Percentiles rank a stretch among this genome's conserved stretches.
Evolutionary conservation across 495 filamentous ascomycete genomes (phyloP).

Genomic region (Xylona heveae): DNA sequence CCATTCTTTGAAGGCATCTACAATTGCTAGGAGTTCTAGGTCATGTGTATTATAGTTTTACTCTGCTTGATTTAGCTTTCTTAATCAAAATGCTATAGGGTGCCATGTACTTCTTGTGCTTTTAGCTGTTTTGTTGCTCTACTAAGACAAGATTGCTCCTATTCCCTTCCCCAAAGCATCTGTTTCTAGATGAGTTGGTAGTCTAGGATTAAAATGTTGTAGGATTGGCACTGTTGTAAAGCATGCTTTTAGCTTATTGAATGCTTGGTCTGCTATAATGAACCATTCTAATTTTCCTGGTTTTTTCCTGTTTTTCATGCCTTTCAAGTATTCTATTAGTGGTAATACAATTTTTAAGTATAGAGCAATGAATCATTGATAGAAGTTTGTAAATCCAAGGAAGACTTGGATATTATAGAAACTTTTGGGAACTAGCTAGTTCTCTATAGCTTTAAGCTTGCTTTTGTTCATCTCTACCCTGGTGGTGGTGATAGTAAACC

Average conservation of each 20-base stretch:
- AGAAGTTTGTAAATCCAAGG: too few relatives aligned
- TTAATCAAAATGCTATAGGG: slow-evolving; percentile 5
- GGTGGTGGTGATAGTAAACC: slow-evolving; percentile 6
- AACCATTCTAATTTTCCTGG: slow-evolving; percentile 1
- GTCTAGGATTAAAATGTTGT: slow-evolving; percentile 6
- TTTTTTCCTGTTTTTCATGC: slow-evolving; percentile 3
- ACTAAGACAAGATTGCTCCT: slow-evolving; percentile 5
- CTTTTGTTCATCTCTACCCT: slow-evolving; percentile 6
- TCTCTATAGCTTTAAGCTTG: slow-evolving; percentile 6
- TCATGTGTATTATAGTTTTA: slow-evolving; percentile 13
- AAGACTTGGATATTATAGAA: slow-evolving; percentile 8
- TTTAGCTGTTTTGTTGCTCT: slow-evolving; percentile 2
- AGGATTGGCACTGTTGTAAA: slow-evolving; percentile 4
- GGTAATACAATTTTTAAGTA: slow-evolving; percentile 7
- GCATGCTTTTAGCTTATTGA: slow-evolving; percentile 2
- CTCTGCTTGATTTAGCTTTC: slow-evolving; percentile 5
- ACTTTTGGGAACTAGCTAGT: slow-evolving; percentile 6
- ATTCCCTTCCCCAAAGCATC: slow-evolving; percentile 6
- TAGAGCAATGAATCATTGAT: slow-evolving; percentile 8
- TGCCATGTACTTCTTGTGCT: slow-evolving; percentile 2
- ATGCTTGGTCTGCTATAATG: slow-evolving; percentile 6
- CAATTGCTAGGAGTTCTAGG: slow-evolving; percentile 13
- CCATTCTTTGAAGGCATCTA: too few relatives aligned
- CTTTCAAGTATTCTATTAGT: slow-evolving; percentile 6
- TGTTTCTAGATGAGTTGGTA: slow-evolving; percentile 4